These are phyloP conservation scores for Colletotrichum sojae DNA, from an alignment of 2,329 filamentous ascomycete genomes.

Conservation along the genomic window DNA sequence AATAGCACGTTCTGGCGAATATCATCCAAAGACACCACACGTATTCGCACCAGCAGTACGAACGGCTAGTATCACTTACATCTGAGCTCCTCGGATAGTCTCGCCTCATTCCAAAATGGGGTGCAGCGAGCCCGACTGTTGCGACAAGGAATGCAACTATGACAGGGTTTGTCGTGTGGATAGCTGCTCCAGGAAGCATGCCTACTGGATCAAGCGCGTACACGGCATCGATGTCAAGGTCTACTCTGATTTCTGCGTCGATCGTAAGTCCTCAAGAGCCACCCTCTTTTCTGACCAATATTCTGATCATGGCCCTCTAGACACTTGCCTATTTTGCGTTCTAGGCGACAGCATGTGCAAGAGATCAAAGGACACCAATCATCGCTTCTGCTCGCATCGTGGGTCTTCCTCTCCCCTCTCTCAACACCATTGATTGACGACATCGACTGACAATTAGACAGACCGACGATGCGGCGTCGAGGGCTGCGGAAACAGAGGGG, in stretches of 20 bases:
- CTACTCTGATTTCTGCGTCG: conserved; percentile 37
- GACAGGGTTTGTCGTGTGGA: conserved; percentile 30
- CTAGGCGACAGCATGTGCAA: conserved; percentile 31
- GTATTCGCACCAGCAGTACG: background rate
- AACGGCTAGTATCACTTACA: background rate
- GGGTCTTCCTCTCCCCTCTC: background rate
- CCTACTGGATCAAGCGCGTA: conserved; percentile 28
- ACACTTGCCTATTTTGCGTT: conserved; percentile 33
- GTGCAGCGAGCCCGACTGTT: conserved; percentile 8
- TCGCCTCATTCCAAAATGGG: background rate
- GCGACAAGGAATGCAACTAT: conserved; percentile 14
- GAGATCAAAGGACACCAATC: conserved; percentile 22
- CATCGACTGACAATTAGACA: conserved; percentile 7
- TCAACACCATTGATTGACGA: background rate
- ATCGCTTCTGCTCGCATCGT: conserved; percentile 34
- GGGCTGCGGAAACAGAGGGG: conserved; percentile 22
- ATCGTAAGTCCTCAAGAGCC: conserved; percentile 5
- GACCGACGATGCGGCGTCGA: conserved; percentile 31
- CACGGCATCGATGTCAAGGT: conserved; percentile 14
- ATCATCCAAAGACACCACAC: background rate
- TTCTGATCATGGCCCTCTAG: background rate
- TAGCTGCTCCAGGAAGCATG: conserved; percentile 34
- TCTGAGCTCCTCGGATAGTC: background rate
- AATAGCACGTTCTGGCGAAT: background rate
- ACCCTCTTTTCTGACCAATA: background rate